Percentiles rank a stretch among this genome's conserved stretches.
phyloP scores from a whole-genome alignment of 805 yeast species.

The Zygosaccharomyces bisporus region DNA sequence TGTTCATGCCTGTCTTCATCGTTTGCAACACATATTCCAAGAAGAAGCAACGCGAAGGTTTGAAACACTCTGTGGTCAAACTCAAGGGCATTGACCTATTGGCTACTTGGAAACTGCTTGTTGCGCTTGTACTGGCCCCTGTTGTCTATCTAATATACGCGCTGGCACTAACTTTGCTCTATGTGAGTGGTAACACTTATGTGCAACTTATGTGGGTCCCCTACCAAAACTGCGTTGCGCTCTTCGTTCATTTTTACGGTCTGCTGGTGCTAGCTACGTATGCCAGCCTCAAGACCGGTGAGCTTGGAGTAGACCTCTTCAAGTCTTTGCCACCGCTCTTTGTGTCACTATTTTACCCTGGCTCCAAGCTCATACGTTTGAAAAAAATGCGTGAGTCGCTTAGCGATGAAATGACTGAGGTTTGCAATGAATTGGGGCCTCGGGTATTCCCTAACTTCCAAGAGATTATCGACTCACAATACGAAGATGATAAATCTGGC shows the following conservation, averaged over 20 bases:
- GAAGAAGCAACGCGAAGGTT: slow-evolving; percentile 69
- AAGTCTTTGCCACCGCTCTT: slow-evolving; percentile 76
- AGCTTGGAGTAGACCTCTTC: slow-evolving; percentile 80
- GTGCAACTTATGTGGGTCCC: slow-evolving; percentile 36
- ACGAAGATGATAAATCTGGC: slow-evolving; percentile 5
- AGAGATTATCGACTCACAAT: slow-evolving; percentile 18
- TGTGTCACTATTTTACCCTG: slow-evolving; percentile 39
- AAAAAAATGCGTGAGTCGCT: slow-evolving; percentile 57
- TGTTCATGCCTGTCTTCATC: slow-evolving; percentile 83
- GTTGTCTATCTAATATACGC: slow-evolving; percentile 77
- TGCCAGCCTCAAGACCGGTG: slow-evolving; percentile 85
- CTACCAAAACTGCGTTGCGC: slow-evolving; percentile 21
- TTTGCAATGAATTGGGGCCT: slow-evolving; percentile 83
- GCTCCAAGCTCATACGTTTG: slow-evolving; percentile 46
- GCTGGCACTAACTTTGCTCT: slow-evolving; percentile 35
- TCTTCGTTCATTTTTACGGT: slow-evolving; percentile 49
- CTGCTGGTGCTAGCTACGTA: slow-evolving; percentile 71
- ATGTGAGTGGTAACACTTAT: slow-evolving; percentile 28
- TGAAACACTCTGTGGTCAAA: slow-evolving; percentile 88
- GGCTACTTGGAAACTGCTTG: slow-evolving; percentile 93
- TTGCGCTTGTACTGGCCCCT: slow-evolving; percentile 83
- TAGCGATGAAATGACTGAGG: slow-evolving; percentile 67
- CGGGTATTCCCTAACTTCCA: slow-evolving; percentile 84
- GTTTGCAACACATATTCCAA: slow-evolving; percentile 66
- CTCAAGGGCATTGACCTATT: slow-evolving; percentile 85